A percentile compares a stretch with the other conserved stretches of the same genome.
These are phyloP conservation scores for Rhodotorula sp. DNA, from an alignment of 1,284 basidiomycete genomes.

Conservation along the genomic window DNA sequence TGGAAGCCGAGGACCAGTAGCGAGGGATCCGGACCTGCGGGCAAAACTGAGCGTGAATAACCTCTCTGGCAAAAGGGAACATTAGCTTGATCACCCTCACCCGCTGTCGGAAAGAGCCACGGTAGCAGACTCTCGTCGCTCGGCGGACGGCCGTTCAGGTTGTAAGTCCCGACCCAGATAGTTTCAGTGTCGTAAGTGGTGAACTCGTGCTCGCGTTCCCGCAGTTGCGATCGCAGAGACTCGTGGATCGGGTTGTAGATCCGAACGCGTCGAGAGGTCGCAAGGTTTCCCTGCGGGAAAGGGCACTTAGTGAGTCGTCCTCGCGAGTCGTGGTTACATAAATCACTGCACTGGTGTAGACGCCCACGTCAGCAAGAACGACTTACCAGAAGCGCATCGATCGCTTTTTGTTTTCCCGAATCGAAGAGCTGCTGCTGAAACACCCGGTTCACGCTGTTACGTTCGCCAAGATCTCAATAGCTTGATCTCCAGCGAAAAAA, in stretches of 20 bases:
- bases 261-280: conserved; percentile 78
- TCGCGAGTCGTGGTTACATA: too few relatives aligned
- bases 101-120: conserved; percentile 71
- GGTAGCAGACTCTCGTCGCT: conserved; percentile 73
- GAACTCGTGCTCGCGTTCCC: conserved; percentile 76
- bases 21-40: conserved; percentile 65
- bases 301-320: background rate
- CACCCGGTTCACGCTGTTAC: conserved; percentile 67
- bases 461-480: background rate
- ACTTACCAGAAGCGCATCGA: conserved; percentile 87
- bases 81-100: background rate
- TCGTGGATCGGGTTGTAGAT: conserved; percentile 95
- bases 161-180: conserved; percentile 91
- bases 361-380: background rate
- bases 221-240: conserved; percentile 68
- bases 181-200: conserved; percentile 71
- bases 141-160: conserved; percentile 84
- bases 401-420: conserved; percentile 87
- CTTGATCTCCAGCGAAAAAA: too few relatives aligned
- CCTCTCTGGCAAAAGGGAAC: background rate
- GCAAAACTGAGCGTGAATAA: background rate
- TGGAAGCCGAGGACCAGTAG: conserved; percentile 92
- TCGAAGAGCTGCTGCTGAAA: conserved; percentile 99
- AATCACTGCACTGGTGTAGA: too few relatives aligned
- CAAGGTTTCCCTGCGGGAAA: conserved; percentile 75